Percentiles rank a stretch among this genome's conserved stretches.
Conservation (phyloP, 495 filamentous ascomycete genomes). For the Neurospora sp. region DNA sequence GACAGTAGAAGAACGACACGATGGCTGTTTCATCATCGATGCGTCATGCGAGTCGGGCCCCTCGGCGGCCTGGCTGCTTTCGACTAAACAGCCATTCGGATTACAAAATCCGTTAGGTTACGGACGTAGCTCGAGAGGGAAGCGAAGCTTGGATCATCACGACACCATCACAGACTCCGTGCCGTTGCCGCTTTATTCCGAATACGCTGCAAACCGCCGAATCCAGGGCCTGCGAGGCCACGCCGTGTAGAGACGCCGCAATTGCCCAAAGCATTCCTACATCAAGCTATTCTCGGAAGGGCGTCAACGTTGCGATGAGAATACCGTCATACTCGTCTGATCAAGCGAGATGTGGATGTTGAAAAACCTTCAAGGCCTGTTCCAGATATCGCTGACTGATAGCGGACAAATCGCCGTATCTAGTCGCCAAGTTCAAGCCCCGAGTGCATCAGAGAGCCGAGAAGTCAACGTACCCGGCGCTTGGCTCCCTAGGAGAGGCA, state of each 20-base stretch:
- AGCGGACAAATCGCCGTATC: neutral
- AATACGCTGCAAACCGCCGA: neutral
- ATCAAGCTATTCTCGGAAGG: neutral
- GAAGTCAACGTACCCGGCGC: neutral
- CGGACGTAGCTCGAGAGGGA: neutral
- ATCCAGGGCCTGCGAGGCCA: neutral
- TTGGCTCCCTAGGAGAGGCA: neutral
- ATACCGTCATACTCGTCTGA: neutral
- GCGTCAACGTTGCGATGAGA: neutral
- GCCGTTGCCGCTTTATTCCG: neutral
- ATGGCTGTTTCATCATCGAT: neutral
- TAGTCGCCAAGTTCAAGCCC: neutral
- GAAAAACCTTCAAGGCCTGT: neutral
- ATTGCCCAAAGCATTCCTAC: neutral
- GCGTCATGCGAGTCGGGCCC: neutral
- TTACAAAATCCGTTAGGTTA: neutral
- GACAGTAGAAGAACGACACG: neutral
- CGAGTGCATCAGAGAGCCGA: neutral
- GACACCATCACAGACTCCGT: neutral
- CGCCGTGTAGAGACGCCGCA: neutral
- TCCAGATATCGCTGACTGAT: neutral
- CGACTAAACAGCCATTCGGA: neutral
- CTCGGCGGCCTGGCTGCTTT: neutral
- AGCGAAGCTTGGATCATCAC: neutral
- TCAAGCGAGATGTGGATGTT: neutral